Percentiles rank a stretch among this genome's conserved stretches.
Conservation (phyloP, 331 rosid species). For the Pyracantha coccinea region DNA sequence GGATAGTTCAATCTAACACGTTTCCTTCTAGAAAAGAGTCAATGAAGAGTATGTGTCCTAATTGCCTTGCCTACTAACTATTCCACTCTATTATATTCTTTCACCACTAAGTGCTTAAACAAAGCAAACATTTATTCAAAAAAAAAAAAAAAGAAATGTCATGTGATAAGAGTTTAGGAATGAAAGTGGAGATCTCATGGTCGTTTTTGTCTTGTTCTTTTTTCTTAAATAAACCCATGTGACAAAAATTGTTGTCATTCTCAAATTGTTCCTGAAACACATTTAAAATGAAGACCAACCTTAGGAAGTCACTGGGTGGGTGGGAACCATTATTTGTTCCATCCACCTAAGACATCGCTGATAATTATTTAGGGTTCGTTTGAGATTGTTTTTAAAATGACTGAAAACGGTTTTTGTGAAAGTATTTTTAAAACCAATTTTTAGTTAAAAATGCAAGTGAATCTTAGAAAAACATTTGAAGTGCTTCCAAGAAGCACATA, state of each 20-base stretch:
- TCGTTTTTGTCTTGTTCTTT: neutral
- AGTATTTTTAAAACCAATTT: no score
- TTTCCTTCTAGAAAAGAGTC: neutral
- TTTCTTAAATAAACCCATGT: neutral
- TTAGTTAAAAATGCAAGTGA: no score
- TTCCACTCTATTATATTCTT: neutral
- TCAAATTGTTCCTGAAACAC: neutral
- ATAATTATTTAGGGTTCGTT: no score
- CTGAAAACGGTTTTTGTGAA: no score
- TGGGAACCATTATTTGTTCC: neutral
- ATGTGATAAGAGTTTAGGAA: neutral
- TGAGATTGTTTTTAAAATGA: no score
- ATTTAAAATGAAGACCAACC: neutral
- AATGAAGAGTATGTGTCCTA: neutral
- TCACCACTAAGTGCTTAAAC: neutral
- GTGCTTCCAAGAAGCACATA: no score
- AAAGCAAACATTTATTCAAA: neutral
- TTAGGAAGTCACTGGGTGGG: neutral
- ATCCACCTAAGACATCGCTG: neutral
- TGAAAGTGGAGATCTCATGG: neutral
- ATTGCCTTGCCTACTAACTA: neutral
- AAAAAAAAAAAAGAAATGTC: neutral
- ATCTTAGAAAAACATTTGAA: no score
- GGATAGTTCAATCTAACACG: neutral
- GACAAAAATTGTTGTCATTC: neutral